Evolutionary conservation across 768 basidiomycete species (phyloP), one percentile per base, ranked within the genome.

Genomic region (Termitomyces titanicus): DNA sequence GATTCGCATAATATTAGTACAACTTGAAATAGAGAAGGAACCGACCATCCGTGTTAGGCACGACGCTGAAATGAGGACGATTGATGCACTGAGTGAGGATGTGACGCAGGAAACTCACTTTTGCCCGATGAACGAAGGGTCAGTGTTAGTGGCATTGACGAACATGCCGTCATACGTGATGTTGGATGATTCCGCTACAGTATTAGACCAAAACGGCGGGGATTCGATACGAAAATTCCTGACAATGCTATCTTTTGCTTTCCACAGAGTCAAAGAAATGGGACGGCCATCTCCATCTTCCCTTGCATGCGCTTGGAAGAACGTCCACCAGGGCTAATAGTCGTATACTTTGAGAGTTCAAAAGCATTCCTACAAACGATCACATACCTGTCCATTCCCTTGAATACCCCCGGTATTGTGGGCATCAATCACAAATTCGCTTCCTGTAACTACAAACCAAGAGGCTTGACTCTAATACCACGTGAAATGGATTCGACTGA

Each of bases 191-290:
- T 83, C 73, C 3, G 80, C 79, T 3, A 82, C 75, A 0, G 79
- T 69, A 56, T 82, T 82, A 59, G 82, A 77, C 82, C 83, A 84
- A 67, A 86, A 85, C 2, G 82, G 83, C 52, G 77, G 82, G 3
- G 74, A 72, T 40, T 78, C 68, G 54, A 85, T 80, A 3, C 66
- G 71, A 68, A 85, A 83, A 63, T 79, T 71, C 25, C 64, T 70
- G 20, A 84, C 70, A 0, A 62, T 57, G 4, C 71, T 83, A 17
- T 76, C 66, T 2, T 67, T 71, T 2, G 70, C 81, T 48, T 78
- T 71, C 55, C 64, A 78, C 2, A 84, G 55, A 1, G 81, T 82
- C 51, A 85, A 65, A 11, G 82, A 70, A 53, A 86, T 79, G 5
- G 83, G 82, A 1, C 82, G 75, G 2, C 82, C 83, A 57, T 84